Evolutionary conservation across 2,329 filamentous ascomycete species (phyloP), one percentile per base, ranked within the genome.

Genomic region (Verticillium longisporum): DNA sequence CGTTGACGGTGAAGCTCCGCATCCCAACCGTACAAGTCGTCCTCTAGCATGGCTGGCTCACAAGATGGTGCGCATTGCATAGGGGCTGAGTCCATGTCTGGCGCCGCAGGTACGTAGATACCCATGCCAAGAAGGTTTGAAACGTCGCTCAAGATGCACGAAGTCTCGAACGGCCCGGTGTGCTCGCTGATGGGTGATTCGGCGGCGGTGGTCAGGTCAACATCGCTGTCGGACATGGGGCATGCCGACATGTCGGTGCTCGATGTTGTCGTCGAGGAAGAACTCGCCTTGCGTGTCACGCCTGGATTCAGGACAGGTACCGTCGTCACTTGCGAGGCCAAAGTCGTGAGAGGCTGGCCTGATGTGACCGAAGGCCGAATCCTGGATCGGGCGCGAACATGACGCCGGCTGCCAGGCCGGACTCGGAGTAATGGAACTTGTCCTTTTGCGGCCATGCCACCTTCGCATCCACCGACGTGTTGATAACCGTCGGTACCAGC

Each of bases 21-120:
- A 62, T 84, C 81, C 82, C 82, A 85, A 13, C 82, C 82, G 61
- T 84, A 84, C 4, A 76, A 66, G 60, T 84, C 81, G 1, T 73
- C 69, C 6, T 70, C 69, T 4, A 71, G 70, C 14, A 67, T 68
- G 9, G 67, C 62, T 57, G 64, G 66, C 6, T 64, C 68, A 54
- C 6, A 71, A 69, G 45, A 26, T 26, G 26, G 3, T 4, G 70
- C 69, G 33, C 68, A 64, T 36, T 70, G 62, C n/a, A 64, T 68
- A 4, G 71, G 61, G 13, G 67, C 65, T 4, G 61, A 45, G 54
- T 66, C 64, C 71, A n/a, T 67, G 64, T 31, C 68, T 62, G 11
- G 68, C 66, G 34, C 70, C 67, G 38, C 72, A 68, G 65, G 72
- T 69, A 62, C 70, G 18, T 50, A 50, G 41, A 50, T 50, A 18